phyloP scores from a whole-genome alignment of 371 early-diverging fungal genomes.

The Mortierella sp. region DNA sequence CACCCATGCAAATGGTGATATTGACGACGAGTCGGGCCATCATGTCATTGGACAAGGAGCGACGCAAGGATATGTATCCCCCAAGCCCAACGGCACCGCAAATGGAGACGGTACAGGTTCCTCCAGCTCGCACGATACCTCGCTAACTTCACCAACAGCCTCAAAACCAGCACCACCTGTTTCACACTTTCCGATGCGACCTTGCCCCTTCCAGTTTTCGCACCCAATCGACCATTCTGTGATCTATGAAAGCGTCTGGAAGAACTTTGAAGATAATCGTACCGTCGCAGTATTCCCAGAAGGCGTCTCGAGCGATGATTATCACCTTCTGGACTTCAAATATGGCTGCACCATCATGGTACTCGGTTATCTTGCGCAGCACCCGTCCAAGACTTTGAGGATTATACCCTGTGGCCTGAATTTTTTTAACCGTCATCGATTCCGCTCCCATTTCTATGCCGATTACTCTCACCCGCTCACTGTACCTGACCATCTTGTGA shows the following conservation, averaged over 20 bases:
- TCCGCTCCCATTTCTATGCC: slow-evolving; percentile 56
- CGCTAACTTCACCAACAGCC: neutral
- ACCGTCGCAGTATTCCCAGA: slow-evolving; percentile 58
- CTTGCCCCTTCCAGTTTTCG: slow-evolving; percentile 50
- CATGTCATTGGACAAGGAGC: slow-evolving; percentile 2
- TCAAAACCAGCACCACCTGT: neutral
- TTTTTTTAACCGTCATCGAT: slow-evolving; percentile 58
- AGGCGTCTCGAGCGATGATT: slow-evolving; percentile 56
- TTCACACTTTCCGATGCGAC: slow-evolving; percentile 31
- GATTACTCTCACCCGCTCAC: slow-evolving; percentile 51
- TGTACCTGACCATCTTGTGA: slow-evolving; percentile 41
- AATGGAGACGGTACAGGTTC: slow-evolving; percentile 5
- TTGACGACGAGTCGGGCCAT: neutral
- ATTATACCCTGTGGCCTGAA: slow-evolving; percentile 57
- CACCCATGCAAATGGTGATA: slow-evolving; percentile 8
- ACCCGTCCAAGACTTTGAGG: slow-evolving; percentile 45
- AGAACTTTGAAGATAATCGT: slow-evolving; percentile 49
- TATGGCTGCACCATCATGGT: slow-evolving; percentile 60
- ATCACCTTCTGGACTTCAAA: slow-evolving; percentile 55
- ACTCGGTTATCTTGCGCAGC: slow-evolving; percentile 53
- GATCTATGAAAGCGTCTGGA: slow-evolving; percentile 55
- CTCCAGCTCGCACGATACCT: neutral
- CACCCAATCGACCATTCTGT: slow-evolving; percentile 52
- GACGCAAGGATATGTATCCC: neutral
- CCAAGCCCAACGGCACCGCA: neutral